Conservation (phyloP, 2,329 filamentous ascomycete species). For the Penicillium rolfsii region DNA sequence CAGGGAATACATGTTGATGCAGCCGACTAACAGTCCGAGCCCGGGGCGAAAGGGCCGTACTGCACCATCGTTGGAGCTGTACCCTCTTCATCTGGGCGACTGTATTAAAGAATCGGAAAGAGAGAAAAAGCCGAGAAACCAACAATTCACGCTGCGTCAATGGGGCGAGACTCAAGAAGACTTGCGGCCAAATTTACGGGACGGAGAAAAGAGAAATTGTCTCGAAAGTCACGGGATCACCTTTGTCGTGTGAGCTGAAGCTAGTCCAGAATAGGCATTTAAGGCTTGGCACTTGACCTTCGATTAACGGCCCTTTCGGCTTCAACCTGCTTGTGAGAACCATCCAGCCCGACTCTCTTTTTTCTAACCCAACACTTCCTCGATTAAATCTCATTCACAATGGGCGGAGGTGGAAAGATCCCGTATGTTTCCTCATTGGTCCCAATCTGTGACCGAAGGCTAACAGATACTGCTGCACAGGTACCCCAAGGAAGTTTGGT, state of each 20-base stretch:
- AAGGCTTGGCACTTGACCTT: conserved; percentile 36
- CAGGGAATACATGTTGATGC: conserved; percentile 42
- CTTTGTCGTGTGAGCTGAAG: conserved; percentile 37
- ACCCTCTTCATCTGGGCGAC: conserved; percentile 53
- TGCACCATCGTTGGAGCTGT: conserved; percentile 57
- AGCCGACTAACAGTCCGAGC: conserved; percentile 46
- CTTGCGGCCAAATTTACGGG: conserved; percentile 27
- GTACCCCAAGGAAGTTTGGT: conserved; percentile 99
- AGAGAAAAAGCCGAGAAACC: conserved; percentile 18
- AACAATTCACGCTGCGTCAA: conserved; percentile 22
- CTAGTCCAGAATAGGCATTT: conserved; percentile 34
- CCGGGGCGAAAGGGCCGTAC: conserved; percentile 53
- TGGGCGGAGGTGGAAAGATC: conserved; percentile 80
- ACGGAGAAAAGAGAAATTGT: conserved; percentile 46
- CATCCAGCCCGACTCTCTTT: conserved; percentile 30
- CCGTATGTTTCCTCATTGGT: conserved; percentile 60
- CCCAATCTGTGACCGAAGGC: conserved; percentile 17
- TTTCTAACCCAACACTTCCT: conserved; percentile 25
- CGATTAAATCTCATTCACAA: conserved; percentile 39
- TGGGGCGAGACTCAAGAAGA: conserved; percentile 22
- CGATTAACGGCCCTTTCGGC: conserved; percentile 38
- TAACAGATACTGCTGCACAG: conserved; percentile 52
- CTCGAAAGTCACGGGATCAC: conserved; percentile 43
- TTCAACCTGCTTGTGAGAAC: conserved; percentile 33
- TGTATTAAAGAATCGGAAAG: conserved; percentile 17